Base-by-base conservation (phyloP, 2,329 filamentous ascomycete species). In the Hypoxylon rubiginosum region DNA sequence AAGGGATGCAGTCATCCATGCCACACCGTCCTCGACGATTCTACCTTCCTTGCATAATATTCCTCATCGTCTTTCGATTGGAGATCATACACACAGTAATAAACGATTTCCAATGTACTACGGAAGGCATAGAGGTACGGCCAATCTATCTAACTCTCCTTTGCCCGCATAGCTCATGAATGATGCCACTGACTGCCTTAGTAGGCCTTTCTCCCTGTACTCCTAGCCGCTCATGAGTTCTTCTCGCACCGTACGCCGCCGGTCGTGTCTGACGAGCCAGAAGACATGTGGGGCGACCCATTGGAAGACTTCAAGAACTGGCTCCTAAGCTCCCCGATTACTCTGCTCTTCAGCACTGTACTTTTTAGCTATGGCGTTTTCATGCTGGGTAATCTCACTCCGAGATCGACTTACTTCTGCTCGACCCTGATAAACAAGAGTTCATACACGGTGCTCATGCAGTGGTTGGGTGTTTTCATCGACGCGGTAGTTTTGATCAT, bases 401-500 rank as follows among this genome's bases (percentile, higher is more conserved):
- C 74, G 17, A 76, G 72, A n/a, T 87, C 85, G 11, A 85, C 83
- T 0, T 86, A 83, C 62, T 81, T 86, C 60, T 88, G 86, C 70
- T 83, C 85, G 17, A 68, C 78, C 4, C 69, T 78, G 3, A 65
- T 79, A 13, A 84, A 86, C 58, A 80, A 76, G 54, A 74, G 74
- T 2, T 71, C 74, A 4, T 73, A 73, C 17, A 75, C 82, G 1
- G 67, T 83, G 0, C 66, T 77, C n/a, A 69, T 83, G 6, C 86
- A 87, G 65, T 77, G 80, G 51, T 17, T 79, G 1, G 83, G 83
- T 0, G 72, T 87, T 17, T 62, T 81, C 21, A 75, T 85, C 4
- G 85, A 88, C 68, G 79, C 81, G 6, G 60, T 75, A 41, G 82
- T 86, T 55, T 71, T 84, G 19, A 72, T 85, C n/a, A 73, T 85